A percentile compares a stretch with the other conserved stretches of the same genome.
Evolutionary conservation across 495 filamentous ascomycete genomes (phyloP).

Genomic region (Pseudevernia furfuracea): DNA sequence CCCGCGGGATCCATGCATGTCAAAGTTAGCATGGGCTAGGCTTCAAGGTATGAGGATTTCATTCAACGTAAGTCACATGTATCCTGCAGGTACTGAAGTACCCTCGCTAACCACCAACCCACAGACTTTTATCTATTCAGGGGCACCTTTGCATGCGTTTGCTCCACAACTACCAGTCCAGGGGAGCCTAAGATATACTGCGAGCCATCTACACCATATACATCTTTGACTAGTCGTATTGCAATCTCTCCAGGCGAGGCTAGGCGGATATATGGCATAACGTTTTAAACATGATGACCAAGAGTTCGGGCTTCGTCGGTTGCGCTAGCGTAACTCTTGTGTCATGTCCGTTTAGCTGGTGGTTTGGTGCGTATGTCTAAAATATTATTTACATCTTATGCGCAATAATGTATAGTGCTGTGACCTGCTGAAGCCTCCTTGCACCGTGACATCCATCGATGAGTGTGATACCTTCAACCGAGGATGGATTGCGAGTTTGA

Average conservation of each 20-base stretch:
- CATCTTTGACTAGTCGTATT: constrained; percentile 15
- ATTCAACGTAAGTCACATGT: neutral
- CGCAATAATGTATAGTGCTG: constrained; percentile 11
- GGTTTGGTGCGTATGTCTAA: constrained; percentile 23
- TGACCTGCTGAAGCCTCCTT: neutral
- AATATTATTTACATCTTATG: constrained; percentile 1
- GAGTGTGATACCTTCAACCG: neutral
- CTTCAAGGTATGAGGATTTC: neutral
- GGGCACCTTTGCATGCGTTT: constrained; percentile 6
- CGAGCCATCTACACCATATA: constrained; percentile 16
- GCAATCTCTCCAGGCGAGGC: constrained; percentile 18
- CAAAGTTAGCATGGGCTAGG: constrained; percentile 15
- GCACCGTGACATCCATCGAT: neutral
- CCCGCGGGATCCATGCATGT: constrained; percentile 14
- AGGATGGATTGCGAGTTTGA: neutral
- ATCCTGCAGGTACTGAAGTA: neutral
- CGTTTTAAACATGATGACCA: constrained; percentile 8
- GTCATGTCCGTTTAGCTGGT: constrained; percentile 16
- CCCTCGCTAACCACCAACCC: neutral
- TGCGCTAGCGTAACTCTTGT: constrained; percentile 22
- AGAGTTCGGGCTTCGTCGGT: constrained; percentile 5
- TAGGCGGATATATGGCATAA: constrained; percentile 17
- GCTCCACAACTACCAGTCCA: constrained; percentile 5
- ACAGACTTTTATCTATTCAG: constrained; percentile 9
- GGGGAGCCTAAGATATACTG: constrained; percentile 17